These are phyloP conservation scores for Apiotrichum siamense DNA, from an alignment of 1,284 basidiomycete genomes.

Conservation along the genomic window DNA sequence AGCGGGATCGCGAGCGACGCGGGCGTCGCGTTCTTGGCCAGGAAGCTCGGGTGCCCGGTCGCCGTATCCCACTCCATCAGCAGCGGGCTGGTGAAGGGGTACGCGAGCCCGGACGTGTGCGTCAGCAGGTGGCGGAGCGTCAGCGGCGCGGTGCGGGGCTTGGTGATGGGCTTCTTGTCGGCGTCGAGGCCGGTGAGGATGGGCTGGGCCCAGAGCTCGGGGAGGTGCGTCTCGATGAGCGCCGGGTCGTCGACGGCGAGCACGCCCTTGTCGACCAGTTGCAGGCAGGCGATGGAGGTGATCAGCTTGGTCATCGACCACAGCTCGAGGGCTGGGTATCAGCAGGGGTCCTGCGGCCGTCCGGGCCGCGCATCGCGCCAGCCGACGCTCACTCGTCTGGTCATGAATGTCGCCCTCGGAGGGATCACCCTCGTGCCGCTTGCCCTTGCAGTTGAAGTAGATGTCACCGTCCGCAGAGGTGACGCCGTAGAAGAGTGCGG, in stretches of 20 bases:
- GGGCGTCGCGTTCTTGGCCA: conserved; percentile 3
- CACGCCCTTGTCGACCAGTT: conserved; percentile 35
- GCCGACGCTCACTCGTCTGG: conserved; percentile 25
- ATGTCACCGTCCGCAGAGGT: conserved; percentile 27
- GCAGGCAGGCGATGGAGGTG: conserved; percentile 36
- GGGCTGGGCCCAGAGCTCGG: conserved; percentile 28
- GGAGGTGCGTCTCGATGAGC: conserved; percentile 23
- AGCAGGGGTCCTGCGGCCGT: no score
- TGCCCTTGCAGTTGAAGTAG: conserved; percentile 22
- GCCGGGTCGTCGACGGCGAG: conserved; percentile 28
- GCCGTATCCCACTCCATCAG: not conserved
- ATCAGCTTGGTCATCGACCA: conserved; percentile 37
- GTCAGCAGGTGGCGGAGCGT: conserved; percentile 35
- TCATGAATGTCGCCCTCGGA: conserved; percentile 20
- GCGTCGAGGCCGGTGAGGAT: conserved; percentile 15
- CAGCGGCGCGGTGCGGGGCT: conserved; percentile 22
- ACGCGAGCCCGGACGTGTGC: conserved; percentile 24
- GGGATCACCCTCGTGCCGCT: conserved; percentile 21
- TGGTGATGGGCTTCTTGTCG: conserved; percentile 20
- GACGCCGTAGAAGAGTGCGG: conserved; percentile 26
- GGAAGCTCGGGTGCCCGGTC: not conserved
- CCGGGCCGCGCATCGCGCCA: no score
- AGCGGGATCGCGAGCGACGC: conserved; percentile 18
- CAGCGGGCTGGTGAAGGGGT: not conserved
- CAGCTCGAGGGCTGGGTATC: conserved; percentile 18